Evolutionary conservation across 2,329 filamentous ascomycete species (phyloP).

Genomic region (Xylariaceae sp.): DNA sequence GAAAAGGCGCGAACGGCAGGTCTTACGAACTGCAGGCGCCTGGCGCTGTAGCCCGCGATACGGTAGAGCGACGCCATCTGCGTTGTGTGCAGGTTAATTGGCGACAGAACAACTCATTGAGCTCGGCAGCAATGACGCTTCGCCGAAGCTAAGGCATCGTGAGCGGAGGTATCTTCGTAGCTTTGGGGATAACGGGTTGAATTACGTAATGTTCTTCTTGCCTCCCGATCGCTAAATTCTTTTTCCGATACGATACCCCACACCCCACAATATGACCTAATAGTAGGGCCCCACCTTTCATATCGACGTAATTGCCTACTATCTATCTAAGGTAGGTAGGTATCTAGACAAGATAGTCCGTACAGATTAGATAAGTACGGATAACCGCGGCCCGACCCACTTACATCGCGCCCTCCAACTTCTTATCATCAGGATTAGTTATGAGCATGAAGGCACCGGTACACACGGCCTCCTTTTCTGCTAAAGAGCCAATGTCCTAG

Average conservation of each 20-base stretch:
- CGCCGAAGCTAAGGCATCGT: background rate
- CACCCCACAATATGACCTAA: too few species aligned
- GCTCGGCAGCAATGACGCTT: slow-evolving; percentile 14
- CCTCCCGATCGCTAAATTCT: slow-evolving; percentile 27
- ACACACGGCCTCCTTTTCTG: too few species aligned
- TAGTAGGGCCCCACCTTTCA: too few species aligned
- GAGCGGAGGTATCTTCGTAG: background rate
- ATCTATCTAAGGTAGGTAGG: too few species aligned
- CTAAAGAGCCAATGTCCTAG: too few species aligned
- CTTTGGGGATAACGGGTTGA: background rate
- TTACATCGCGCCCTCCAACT: too few species aligned
- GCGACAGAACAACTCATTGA: slow-evolving; percentile 20
- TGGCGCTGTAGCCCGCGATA: slow-evolving; percentile 65
- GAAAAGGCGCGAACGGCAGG: slow-evolving; percentile 53
- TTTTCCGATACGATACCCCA: slow-evolving; percentile 18
- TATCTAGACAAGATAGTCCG: too few species aligned
- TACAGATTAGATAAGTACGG: too few species aligned
- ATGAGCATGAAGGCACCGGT: too few species aligned
- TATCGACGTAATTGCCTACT: too few species aligned
- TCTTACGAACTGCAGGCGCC: slow-evolving; percentile 47
- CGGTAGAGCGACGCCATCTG: slow-evolving; percentile 68
- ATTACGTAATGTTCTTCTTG: slow-evolving; percentile 27
- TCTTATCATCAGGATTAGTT: too few species aligned
- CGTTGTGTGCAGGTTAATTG: slow-evolving; percentile 30
- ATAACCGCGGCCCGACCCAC: too few species aligned